Percentiles rank a stretch among this genome's conserved stretches.
Evolutionary conservation across 495 filamentous ascomycete genomes (phyloP).

Genomic region (Rostrohypoxylon terebratum): DNA sequence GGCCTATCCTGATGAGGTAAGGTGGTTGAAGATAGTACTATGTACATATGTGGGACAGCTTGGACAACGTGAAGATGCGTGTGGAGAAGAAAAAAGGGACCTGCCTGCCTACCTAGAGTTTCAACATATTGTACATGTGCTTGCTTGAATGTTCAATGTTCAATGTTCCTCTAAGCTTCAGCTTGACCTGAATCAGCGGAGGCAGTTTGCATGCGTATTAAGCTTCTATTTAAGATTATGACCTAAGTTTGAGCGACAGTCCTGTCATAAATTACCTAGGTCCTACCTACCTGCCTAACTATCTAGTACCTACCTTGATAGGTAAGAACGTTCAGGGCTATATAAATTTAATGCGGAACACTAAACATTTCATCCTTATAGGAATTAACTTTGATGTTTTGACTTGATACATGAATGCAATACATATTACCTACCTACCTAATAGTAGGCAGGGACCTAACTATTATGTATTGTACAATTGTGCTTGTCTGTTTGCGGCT

Average conservation of each 20-base stretch:
- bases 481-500: neutral
- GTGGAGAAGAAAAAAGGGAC: conserved; percentile 23
- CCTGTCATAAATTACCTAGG: neutral
- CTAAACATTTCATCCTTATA: neutral
- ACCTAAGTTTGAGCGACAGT: neutral
- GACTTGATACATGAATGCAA: neutral
- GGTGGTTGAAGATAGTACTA: conserved; percentile 21
- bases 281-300: neutral
- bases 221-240: conserved; percentile 2
- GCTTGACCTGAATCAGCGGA: neutral
- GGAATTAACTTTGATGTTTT: neutral
- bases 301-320: neutral
- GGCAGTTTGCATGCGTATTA: neutral
- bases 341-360: neutral
- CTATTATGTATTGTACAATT: neutral
- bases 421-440: too few relatives aligned
- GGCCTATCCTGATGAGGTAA: conserved; percentile 31
- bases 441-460: neutral
- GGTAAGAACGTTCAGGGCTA: neutral
- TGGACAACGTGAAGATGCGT: conserved; percentile 20
- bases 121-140: conserved; percentile 11
- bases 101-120: too few relatives aligned
- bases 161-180: neutral
- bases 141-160: neutral
- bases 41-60: too few relatives aligned